phyloP scores from a whole-genome alignment of 495 filamentous ascomycete genomes.

The Penicillium tannophilum region DNA sequence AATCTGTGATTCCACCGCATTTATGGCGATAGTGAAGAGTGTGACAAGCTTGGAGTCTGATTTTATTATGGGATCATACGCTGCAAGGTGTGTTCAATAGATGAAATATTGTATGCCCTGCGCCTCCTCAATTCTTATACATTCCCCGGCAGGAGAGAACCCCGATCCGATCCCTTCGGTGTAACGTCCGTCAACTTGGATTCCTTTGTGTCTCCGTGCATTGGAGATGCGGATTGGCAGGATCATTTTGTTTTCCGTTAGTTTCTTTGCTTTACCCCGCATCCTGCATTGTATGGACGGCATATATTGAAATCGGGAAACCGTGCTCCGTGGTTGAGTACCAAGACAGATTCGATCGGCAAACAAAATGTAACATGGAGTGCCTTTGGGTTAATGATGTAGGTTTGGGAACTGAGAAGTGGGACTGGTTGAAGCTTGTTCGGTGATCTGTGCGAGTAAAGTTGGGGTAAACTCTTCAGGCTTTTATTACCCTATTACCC shows the following conservation, averaged over 20 bases:
- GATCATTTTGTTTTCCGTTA: not conserved
- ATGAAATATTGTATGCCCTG: not conserved
- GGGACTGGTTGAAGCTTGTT: conserved; percentile 12
- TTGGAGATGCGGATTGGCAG: not conserved
- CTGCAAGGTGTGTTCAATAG: not conserved
- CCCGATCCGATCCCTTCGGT: conserved; percentile 2
- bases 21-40: not conserved
- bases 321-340: not conserved
- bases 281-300: conserved; percentile 9
- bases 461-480: not conserved
- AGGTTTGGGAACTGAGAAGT: conserved; percentile 5
- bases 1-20: conserved; percentile 5
- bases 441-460: conserved; percentile 11
- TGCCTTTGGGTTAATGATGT: not conserved
- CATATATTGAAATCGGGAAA: not conserved
- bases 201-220: not conserved
- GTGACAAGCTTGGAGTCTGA: not conserved
- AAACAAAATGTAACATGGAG: conserved; percentile 14
- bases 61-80: not conserved
- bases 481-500: not conserved
- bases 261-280: conserved; percentile 16
- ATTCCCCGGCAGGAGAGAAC: conserved; percentile 11
- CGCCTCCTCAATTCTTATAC: conserved; percentile 10
- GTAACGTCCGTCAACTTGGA: not conserved
- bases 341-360: conserved; percentile 19